phyloP scores from a whole-genome alignment of 331 rosid genomes.

The Stylosanthes scabra region DNA sequence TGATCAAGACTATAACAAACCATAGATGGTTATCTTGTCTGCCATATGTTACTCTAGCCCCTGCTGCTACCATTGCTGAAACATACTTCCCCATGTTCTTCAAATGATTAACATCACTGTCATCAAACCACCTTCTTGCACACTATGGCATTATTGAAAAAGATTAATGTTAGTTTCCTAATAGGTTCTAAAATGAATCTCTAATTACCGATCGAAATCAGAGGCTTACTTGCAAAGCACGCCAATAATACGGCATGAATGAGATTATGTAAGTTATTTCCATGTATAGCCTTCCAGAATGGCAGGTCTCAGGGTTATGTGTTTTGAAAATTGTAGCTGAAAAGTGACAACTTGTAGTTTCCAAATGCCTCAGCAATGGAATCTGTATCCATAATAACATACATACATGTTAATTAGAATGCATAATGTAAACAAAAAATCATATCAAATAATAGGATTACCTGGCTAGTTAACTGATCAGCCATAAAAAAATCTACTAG shows the following conservation, averaged over 20 bases:
- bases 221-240: constrained; percentile 86
- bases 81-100: constrained; percentile 98
- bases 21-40: constrained; percentile 53
- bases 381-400: constrained; percentile 53
- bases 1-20: constrained; percentile 64
- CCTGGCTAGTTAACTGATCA: constrained; percentile 99
- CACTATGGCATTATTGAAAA: constrained; percentile 50
- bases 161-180: constrained; percentile 5
- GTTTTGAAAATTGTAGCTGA: constrained; percentile 59
- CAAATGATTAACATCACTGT: constrained; percentile 61
- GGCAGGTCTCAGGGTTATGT: constrained; percentile 56
- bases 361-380: constrained; percentile 83
- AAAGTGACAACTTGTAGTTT: constrained; percentile 72
- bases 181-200: constrained; percentile 6
- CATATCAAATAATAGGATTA: constrained; percentile 30
- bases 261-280: constrained; percentile 84
- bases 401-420: constrained; percentile 11
- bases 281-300: constrained; percentile 57
- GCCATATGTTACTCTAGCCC: constrained; percentile 79
- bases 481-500: constrained; percentile 95
- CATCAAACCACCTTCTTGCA: constrained; percentile 90
- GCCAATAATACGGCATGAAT: constrained; percentile 90
- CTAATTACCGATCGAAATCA: neutral
- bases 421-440: neutral
- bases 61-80: constrained; percentile 96